These are phyloP conservation scores for Excoecaria cochinchinensis DNA, from an alignment of 345 rosid species.

Conservation along the genomic window DNA sequence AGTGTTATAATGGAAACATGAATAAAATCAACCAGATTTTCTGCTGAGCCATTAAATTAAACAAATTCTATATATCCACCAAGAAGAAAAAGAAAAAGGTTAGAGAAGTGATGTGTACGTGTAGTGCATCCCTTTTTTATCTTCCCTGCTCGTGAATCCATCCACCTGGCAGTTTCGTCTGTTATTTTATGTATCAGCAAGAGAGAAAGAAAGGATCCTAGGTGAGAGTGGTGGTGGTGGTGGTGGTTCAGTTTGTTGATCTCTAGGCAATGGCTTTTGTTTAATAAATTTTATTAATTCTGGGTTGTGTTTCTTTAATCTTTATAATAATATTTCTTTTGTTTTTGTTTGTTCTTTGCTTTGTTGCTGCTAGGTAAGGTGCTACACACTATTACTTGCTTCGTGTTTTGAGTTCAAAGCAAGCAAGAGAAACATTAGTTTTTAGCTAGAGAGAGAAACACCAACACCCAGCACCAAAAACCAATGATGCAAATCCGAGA, in stretches of 20 bases:
- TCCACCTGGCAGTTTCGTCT: conserved; percentile 5
- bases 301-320: neutral
- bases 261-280: conserved; percentile 47
- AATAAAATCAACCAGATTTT: conserved; percentile 12
- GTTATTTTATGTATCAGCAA: conserved; percentile 2
- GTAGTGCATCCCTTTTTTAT: neutral
- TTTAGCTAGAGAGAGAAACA: neutral
- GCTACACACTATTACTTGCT: conserved; percentile 7
- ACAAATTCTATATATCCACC: conserved; percentile 6
- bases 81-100: neutral
- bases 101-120: conserved; percentile 25
- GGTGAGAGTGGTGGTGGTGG: conserved; percentile 39
- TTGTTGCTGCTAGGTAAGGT: conserved; percentile 17
- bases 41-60: conserved; percentile 17
- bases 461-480: conserved; percentile 31
- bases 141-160: conserved; percentile 26
- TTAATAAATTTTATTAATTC: conserved; percentile 28
- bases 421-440: conserved; percentile 37
- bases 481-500: conserved; percentile 68
- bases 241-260: conserved; percentile 51
- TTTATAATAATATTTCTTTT: neutral
- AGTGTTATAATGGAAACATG: too few relatives aligned
- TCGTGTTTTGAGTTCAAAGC: conserved; percentile 50
- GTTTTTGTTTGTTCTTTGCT: conserved; percentile 16
- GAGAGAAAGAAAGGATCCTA: conserved; percentile 35